Evolutionary conservation across 2,329 filamentous ascomycete species (phyloP).

Genomic region (Scopulariopsis brevicaulis): DNA sequence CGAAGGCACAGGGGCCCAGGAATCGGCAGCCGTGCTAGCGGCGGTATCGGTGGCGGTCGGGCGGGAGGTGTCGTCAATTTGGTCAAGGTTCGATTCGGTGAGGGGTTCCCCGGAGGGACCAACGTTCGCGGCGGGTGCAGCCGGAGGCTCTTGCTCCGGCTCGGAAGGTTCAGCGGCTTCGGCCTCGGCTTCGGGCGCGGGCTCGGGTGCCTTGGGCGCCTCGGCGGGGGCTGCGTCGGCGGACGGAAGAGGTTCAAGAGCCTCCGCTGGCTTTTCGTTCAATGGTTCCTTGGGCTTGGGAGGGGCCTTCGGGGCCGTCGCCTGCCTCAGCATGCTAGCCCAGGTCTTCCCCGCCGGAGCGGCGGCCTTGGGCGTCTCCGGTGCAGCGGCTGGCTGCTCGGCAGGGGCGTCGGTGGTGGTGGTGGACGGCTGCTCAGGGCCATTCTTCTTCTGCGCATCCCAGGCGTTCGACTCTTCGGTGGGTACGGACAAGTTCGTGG

Average conservation of each 20-base stretch:
- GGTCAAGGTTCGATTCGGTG: conserved; percentile 86
- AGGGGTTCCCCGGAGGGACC: conserved; percentile 70
- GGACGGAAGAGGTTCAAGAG: conserved; percentile 1
- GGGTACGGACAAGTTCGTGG: conserved; percentile 45
- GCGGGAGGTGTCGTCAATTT: conserved; percentile 70
- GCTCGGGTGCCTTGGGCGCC: conserved; percentile 5
- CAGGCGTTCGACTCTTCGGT: conserved; percentile 54
- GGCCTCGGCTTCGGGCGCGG: conserved; percentile 19
- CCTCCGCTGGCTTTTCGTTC: conserved; percentile 30
- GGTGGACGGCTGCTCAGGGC: conserved; percentile 13
- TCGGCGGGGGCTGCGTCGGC: conserved; percentile 13
- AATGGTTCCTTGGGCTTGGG: conserved; percentile 41
- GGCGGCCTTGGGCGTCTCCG: conserved; percentile 25
- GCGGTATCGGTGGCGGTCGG: conserved; percentile 61
- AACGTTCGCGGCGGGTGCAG: conserved; percentile 43
- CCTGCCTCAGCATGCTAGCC: conserved; percentile 63
- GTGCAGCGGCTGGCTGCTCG: conserved; percentile 19
- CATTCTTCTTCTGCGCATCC: conserved; percentile 27
- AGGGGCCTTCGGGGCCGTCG: conserved; percentile 44
- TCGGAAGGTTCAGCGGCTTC: conserved; percentile 5
- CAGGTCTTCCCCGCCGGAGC: conserved; percentile 46
- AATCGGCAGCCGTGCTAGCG: conserved; percentile 81
- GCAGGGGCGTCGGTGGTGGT: conserved; percentile 21
- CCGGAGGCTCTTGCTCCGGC: conserved; percentile 7
- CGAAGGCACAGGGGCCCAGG: conserved; percentile 59